phyloP scores from a whole-genome alignment of 345 rosid genomes.

The Raphanus raphanistrum region DNA sequence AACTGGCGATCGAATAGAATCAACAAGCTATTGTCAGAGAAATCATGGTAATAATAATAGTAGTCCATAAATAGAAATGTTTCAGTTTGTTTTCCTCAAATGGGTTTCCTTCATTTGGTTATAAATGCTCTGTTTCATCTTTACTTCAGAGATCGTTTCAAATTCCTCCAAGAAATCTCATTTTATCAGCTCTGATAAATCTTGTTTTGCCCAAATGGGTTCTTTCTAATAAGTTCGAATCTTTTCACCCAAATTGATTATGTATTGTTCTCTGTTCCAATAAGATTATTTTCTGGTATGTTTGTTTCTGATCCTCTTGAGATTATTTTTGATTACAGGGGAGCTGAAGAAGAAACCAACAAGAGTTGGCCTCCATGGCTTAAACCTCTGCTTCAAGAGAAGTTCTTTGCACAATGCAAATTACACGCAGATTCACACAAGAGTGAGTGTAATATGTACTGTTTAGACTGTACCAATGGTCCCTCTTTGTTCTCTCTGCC shows the following conservation, averaged over 20 bases:
- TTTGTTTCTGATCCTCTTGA: neutral
- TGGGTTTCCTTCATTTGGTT: constrained; percentile 8
- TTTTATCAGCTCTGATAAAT: constrained; percentile 8
- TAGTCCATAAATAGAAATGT: neutral
- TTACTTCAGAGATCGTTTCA: constrained; percentile 17
- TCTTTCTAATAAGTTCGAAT: constrained; percentile 5
- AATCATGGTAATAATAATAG: constrained; percentile 44
- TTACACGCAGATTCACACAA: constrained; percentile 83
- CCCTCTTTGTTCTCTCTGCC: constrained; percentile 82
- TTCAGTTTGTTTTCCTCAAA: neutral
- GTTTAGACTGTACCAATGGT: constrained; percentile 88
- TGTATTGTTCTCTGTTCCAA: neutral
- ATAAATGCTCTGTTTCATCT: constrained; percentile 28
- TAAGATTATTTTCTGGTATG: neutral
- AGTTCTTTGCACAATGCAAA: constrained; percentile 92
- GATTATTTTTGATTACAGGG: constrained; percentile 27
- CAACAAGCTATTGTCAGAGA: constrained; percentile 49
- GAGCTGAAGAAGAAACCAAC: constrained; percentile 63
- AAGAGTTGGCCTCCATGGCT: constrained; percentile 87
- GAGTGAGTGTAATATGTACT: constrained; percentile 97
- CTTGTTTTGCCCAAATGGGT: neutral
- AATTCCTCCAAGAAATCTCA: neutral
- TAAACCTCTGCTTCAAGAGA: constrained; percentile 61
- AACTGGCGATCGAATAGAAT: constrained; percentile 68
- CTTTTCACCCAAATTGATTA: constrained; percentile 2